Percentiles rank a stretch among this genome's conserved stretches.
phyloP scores from a whole-genome alignment of 1,284 basidiomycete genomes.

The Malassezia sympodialis region DNA sequence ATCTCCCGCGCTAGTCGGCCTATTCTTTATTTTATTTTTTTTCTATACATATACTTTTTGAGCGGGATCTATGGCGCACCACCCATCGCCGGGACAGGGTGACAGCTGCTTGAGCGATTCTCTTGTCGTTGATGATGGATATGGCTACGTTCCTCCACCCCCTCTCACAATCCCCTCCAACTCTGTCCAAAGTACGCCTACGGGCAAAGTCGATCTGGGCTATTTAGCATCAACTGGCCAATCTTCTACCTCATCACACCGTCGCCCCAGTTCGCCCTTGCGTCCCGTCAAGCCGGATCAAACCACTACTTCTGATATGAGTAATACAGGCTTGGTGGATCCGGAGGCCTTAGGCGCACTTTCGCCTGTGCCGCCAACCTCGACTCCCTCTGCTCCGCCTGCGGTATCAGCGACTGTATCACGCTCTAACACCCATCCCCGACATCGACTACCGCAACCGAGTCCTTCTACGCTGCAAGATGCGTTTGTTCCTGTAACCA shows the following conservation, averaged over 20 bases:
- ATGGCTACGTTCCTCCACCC: background rate
- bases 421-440: slow-evolving; percentile 3
- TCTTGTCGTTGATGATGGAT: background rate
- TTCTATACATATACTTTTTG: background rate
- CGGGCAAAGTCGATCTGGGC: background rate
- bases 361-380: background rate
- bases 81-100: background rate
- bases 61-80: background rate
- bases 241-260: background rate
- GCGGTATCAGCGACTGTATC: background rate
- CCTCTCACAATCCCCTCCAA: background rate
- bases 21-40: background rate
- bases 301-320: background rate
- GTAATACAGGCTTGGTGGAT: slow-evolving; percentile 13
- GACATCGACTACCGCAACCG: background rate
- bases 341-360: slow-evolving; percentile 3
- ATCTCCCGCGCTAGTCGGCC: background rate
- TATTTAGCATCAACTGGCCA: background rate
- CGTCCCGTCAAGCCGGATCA: slow-evolving; percentile 1
- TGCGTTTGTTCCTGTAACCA: background rate
- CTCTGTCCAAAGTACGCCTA: background rate
- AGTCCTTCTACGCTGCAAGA: background rate
- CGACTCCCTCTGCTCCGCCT: background rate
- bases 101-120: background rate
- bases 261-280: slow-evolving; percentile 7